These are phyloP conservation scores for Russula brevipes DNA, from an alignment of 768 basidiomycete genomes.

Conservation along the genomic window DNA sequence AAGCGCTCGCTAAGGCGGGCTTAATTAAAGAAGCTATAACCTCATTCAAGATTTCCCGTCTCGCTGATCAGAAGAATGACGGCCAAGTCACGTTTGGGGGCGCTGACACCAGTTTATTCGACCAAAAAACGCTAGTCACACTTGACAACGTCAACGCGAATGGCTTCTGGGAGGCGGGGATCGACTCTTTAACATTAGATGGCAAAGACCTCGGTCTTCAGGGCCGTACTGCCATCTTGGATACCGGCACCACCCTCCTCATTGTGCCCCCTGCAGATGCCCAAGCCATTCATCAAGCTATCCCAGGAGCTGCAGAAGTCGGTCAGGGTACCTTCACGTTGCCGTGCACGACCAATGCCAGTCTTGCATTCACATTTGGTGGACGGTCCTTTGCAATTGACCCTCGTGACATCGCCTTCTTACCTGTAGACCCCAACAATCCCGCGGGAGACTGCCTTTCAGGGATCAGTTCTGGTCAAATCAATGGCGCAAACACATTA, in stretches of 20 bases:
- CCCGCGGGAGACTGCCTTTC: constrained; percentile 61
- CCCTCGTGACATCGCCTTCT: constrained; percentile 58
- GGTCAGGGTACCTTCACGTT: constrained; percentile 51
- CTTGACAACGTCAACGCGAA: constrained; percentile 55
- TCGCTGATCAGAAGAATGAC: constrained; percentile 62
- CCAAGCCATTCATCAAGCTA: constrained; percentile 46
- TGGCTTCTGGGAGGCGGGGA: constrained; percentile 77
- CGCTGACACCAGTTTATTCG: constrained; percentile 66
- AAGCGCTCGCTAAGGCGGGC: constrained; percentile 55
- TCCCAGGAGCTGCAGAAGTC: constrained; percentile 51
- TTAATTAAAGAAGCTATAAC: constrained; percentile 60
- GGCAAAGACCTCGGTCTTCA: constrained; percentile 46
- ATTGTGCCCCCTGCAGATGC: constrained; percentile 45
- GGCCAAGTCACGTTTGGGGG: constrained; percentile 82
- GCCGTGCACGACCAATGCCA: constrained; percentile 56
- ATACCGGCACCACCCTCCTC: constrained; percentile 47
- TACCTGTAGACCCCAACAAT: constrained; percentile 46
- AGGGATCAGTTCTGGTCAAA: constrained; percentile 58
- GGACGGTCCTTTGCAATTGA: constrained; percentile 56
- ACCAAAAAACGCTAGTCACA: constrained; percentile 50
- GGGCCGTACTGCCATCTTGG: constrained; percentile 64
- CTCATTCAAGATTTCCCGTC: constrained; percentile 76
- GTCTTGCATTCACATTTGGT: constrained; percentile 55
- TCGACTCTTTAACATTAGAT: constrained; percentile 57
- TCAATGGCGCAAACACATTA: constrained; percentile 60